phyloP scores from a whole-genome alignment of 768 basidiomycete species.

The Mycena sanguinolenta region DNA sequence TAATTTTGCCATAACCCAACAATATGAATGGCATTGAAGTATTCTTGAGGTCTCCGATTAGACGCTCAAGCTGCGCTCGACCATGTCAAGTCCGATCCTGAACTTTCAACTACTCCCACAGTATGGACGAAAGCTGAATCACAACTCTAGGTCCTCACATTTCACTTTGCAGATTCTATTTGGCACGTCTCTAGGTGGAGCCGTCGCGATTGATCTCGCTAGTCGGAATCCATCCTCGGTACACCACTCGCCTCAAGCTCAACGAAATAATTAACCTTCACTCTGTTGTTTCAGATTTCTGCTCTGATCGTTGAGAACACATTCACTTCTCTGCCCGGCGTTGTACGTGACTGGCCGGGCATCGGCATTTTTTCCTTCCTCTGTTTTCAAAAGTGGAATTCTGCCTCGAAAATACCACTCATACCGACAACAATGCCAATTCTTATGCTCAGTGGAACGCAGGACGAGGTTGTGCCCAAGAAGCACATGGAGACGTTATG shows the following conservation, averaged over 20 bases:
- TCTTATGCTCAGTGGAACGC: conserved; percentile 70
- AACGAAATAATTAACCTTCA: not conserved
- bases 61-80: conserved; percentile 42
- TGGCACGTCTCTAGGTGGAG: conserved; percentile 79
- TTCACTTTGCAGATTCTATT: conserved; percentile 60
- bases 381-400: conserved; percentile 79
- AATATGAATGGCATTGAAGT: no score
- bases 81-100: conserved; percentile 24
- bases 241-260: conserved; percentile 31
- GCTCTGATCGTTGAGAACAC: conserved; percentile 83
- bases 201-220: conserved; percentile 80
- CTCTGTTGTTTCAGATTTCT: conserved; percentile 51
- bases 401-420: conserved; percentile 52
- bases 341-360: conserved; percentile 36
- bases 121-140: not conserved
- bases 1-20: not conserved
- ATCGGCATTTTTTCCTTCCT: conserved; percentile 68
- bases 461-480: conserved; percentile 67
- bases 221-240: conserved; percentile 67
- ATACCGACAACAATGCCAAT: conserved; percentile 64
- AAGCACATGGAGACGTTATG: conserved; percentile 67
- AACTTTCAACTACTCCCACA: conserved; percentile 18
- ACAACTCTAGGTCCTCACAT: not conserved
- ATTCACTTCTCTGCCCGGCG: conserved; percentile 69
- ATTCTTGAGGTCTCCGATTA: conserved; percentile 29